Conservation (phyloP, 345 rosid genomes). For the Turnera subulata region DNA sequence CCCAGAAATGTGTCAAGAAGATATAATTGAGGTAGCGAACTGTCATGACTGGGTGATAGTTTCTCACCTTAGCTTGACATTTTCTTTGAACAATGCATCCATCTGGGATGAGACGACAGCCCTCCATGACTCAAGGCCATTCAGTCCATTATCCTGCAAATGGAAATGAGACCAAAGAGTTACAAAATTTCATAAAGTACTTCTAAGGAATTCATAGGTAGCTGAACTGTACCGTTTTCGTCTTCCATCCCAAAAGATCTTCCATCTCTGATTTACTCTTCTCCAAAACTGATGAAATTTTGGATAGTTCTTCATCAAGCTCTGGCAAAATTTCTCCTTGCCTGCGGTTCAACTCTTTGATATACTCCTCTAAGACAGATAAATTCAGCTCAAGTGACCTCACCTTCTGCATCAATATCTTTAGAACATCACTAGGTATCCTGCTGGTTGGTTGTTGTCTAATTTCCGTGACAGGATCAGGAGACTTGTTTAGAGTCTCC, state of each 20-base stretch:
- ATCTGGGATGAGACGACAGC: conserved; percentile 44
- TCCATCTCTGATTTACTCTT: conserved; percentile 50
- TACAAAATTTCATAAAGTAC: not conserved
- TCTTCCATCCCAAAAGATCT: conserved; percentile 60
- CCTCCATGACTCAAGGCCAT: conserved; percentile 63
- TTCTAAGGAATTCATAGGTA: not conserved
- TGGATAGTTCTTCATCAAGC: conserved; percentile 50
- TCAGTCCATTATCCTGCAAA: conserved; percentile 52
- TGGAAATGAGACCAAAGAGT: not conserved
- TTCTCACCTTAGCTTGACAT: conserved; percentile 68
- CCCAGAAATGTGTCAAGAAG: no score
- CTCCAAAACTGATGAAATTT: conserved; percentile 46
- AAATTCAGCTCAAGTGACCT: conserved; percentile 70
- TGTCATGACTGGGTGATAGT: no score
- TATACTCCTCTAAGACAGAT: conserved; percentile 65
- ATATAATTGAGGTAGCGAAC: no score
- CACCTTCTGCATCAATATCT: conserved; percentile 90
- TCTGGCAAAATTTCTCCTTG: conserved; percentile 55
- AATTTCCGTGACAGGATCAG: conserved; percentile 56
- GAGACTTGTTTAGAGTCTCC: conserved; percentile 24
- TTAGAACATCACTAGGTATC: conserved; percentile 64
- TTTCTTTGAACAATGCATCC: conserved; percentile 59
- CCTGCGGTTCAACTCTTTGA: conserved; percentile 53
- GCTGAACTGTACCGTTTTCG: conserved; percentile 44
- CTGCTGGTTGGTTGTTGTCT: conserved; percentile 60